Conservation (phyloP, 768 basidiomycete genomes). For the Pholiota microspora region DNA sequence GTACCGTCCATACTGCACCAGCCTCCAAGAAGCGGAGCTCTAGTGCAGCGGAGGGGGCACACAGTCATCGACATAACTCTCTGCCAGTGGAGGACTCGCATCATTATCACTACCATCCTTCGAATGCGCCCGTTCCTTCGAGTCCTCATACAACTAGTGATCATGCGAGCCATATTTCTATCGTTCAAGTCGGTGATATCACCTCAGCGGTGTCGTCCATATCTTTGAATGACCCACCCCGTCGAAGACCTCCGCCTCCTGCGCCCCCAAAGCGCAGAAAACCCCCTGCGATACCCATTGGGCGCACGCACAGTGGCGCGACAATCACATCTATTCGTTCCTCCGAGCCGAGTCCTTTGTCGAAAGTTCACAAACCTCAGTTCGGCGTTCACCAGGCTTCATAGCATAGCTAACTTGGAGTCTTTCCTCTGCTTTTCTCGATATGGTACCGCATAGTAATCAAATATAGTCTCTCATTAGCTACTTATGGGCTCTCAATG, state of each 20-base stretch:
- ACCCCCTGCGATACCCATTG: conserved; percentile 66
- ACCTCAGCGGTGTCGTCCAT: conserved; percentile 14
- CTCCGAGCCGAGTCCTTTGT: conserved; percentile 35
- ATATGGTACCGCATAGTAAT: neutral
- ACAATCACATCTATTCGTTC: conserved; percentile 61
- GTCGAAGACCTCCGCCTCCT: conserved; percentile 58
- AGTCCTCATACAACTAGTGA: conserved; percentile 9
- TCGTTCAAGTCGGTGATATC: conserved; percentile 16
- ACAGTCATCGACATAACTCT: conserved; percentile 18
- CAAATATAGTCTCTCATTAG: neutral
- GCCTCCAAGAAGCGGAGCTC: conserved; percentile 16
- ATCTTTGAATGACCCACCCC: conserved; percentile 14
- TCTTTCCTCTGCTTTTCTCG: neutral
- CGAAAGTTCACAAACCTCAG: conserved; percentile 23
- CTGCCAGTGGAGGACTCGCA: conserved; percentile 9
- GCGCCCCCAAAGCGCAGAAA: conserved; percentile 67
- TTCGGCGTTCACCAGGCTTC: conserved; percentile 20
- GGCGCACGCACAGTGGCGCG: conserved; percentile 45
- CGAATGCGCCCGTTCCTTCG: conserved; percentile 7
- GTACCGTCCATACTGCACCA: conserved; percentile 1
- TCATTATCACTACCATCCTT: conserved; percentile 11
- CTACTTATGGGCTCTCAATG: neutral
- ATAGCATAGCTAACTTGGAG: conserved; percentile 2
- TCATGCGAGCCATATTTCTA: conserved; percentile 12
- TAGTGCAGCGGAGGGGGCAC: conserved; percentile 8